These are phyloP conservation scores for Silybum marianum DNA, from an alignment of 129 eudicot species.

Conservation along the genomic window DNA sequence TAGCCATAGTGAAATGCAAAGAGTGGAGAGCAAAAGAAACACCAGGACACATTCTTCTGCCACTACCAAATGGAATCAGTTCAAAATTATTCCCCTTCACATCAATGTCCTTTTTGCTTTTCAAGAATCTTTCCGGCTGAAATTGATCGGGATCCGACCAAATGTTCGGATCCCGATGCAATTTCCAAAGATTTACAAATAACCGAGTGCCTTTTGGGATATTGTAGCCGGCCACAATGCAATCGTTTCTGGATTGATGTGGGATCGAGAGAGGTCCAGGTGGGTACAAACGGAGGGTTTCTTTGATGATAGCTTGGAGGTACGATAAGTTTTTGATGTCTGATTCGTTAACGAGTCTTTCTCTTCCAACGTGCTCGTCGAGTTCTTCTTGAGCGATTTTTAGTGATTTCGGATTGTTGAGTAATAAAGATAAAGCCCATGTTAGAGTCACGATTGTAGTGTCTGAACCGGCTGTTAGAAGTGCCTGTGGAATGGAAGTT, in stretches of 20 bases:
- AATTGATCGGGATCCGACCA: conserved; percentile 36
- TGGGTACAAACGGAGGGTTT: conserved; percentile 41
- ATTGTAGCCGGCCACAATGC: conserved; percentile 41
- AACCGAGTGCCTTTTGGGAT: conserved; percentile 40
- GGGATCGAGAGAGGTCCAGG: conserved; percentile 36
- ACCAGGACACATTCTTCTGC: conserved; percentile 43
- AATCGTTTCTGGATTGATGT: conserved; percentile 34
- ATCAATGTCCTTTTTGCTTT: conserved; percentile 17
- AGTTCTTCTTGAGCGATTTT: conserved; percentile 17
- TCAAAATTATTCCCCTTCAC: conserved; percentile 32
- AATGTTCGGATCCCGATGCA: conserved; percentile 28
- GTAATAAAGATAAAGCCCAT: conserved; percentile 49
- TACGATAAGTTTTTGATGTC: conserved; percentile 45
- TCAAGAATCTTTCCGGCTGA: conserved; percentile 40
- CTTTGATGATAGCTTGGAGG: conserved; percentile 40
- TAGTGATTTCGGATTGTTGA: conserved; percentile 32
- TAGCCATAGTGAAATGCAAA: conserved; percentile 23
- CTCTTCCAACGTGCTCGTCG: conserved; percentile 41
- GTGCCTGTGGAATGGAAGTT: neutral
- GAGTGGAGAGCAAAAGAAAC: conserved; percentile 26
- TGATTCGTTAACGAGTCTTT: conserved; percentile 34
- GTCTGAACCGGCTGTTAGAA: conserved; percentile 30
- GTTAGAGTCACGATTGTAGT: conserved; percentile 30
- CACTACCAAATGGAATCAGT: conserved; percentile 35
- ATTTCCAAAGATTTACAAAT: conserved; percentile 36